These are phyloP conservation scores for Blepharisma stoltei DNA, from an alignment of 73 alveolate genomes.

Conservation along the genomic window DNA sequence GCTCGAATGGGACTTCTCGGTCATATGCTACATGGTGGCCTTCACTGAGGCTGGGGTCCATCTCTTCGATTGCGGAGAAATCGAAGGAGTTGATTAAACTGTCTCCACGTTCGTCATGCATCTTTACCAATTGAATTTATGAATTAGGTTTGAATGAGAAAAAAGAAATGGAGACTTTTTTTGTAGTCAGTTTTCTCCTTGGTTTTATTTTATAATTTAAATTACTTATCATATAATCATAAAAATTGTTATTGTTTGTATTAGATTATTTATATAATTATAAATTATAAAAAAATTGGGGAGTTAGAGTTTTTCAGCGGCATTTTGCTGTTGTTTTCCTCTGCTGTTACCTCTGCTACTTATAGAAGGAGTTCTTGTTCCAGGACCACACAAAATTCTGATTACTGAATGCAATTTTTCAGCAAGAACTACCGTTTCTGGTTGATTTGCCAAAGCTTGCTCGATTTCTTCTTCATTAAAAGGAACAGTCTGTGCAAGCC, in stretches of 20 bases:
- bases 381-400: slow-evolving; percentile 15
- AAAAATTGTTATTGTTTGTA: too few relatives aligned
- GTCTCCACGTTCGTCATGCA: slow-evolving; percentile 14
- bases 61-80: slow-evolving; percentile 83
- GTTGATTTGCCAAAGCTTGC: slow-evolving; percentile 15
- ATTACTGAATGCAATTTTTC: slow-evolving; percentile 28
- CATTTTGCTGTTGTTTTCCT: too few relatives aligned
- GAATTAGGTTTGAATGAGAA: too few relatives aligned
- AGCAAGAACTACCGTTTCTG: slow-evolving; percentile 22
- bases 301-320: too few relatives aligned
- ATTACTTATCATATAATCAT: too few relatives aligned
- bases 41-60: slow-evolving; percentile 90
- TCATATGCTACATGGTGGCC: slow-evolving; percentile 83
- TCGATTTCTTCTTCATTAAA: slow-evolving; percentile 32
- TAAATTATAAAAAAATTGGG: too few relatives aligned
- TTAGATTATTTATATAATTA: too few relatives aligned
- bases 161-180: too few relatives aligned
- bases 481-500: slow-evolving; percentile 33
- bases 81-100: slow-evolving; percentile 71
- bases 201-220: too few relatives aligned
- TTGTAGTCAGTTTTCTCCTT: too few relatives aligned
- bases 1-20: slow-evolving; percentile 91
- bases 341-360: too few relatives aligned
- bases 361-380: too few relatives aligned
- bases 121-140: not conserved